Evolutionary conservation across 306 rosid genomes (phyloP).

Genomic region (Lupinus albus): DNA sequence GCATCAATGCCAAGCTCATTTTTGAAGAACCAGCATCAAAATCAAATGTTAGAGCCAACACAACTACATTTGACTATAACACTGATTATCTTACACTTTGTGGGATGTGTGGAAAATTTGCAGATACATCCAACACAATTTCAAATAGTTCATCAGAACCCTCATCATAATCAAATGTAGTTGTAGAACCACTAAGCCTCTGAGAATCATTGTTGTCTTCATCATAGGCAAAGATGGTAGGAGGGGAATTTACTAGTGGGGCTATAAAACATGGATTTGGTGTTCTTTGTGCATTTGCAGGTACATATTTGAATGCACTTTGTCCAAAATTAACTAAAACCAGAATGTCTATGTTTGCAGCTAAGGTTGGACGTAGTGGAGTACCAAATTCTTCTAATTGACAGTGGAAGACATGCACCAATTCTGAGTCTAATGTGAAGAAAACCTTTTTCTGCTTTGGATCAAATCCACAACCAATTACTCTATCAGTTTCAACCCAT

Average conservation of each 20-base stretch:
- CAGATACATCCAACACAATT: conserved; percentile 52
- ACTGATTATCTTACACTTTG: conserved; percentile 12
- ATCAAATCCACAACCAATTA: conserved; percentile 89
- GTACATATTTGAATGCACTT: conserved; percentile 68
- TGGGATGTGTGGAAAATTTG: conserved; percentile 26
- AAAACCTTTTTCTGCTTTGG: conserved; percentile 79
- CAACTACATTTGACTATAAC: too few species aligned
- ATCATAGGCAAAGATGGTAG: conserved; percentile 59
- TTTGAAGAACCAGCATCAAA: conserved; percentile 2
- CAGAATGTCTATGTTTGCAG: conserved; percentile 57
- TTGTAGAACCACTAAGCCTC: conserved; percentile 50
- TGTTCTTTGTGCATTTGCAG: conserved; percentile 84
- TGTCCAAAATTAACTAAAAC: conserved; percentile 86
- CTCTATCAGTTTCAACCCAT: conserved; percentile 72
- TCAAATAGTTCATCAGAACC: conserved; percentile 57
- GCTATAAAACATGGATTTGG: conserved; percentile 85
- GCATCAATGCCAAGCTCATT: conserved; percentile 20
- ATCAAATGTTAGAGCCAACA: background rate
- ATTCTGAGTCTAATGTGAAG: conserved; percentile 81
- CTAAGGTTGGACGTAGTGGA: conserved; percentile 73
- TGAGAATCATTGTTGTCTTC: conserved; percentile 89
- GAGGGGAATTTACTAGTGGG: conserved; percentile 50
- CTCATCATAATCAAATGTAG: conserved; percentile 43
- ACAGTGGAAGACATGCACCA: conserved; percentile 73
- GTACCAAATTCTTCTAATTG: conserved; percentile 71